phyloP scores from a whole-genome alignment of 345 rosid species.

The Physaria fendleri region DNA sequence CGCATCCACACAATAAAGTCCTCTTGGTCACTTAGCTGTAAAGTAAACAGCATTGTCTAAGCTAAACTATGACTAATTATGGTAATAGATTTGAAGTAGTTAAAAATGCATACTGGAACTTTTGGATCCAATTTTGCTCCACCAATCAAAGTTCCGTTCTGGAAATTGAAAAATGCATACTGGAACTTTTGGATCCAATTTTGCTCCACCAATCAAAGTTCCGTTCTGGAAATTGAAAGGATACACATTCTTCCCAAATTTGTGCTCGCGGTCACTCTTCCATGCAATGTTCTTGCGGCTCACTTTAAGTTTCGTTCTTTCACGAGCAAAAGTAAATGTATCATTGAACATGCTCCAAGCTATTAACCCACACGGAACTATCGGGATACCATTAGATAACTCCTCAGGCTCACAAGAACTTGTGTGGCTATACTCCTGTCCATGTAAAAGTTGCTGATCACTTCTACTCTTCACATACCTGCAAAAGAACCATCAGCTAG shows the following conservation, averaged over 20 bases:
- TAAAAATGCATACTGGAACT: constrained; percentile 35
- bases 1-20: constrained; percentile 90
- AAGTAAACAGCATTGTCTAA: constrained; percentile 2
- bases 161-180: constrained; percentile 74
- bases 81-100: neutral
- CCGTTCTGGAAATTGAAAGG: constrained; percentile 80
- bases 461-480: constrained; percentile 88
- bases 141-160: constrained; percentile 66
- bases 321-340: constrained; percentile 51
- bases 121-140: constrained; percentile 62
- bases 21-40: constrained; percentile 72
- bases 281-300: constrained; percentile 65
- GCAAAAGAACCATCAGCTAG: neutral
- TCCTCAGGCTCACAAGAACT: constrained; percentile 68
- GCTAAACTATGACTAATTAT: constrained; percentile 9
- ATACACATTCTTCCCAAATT: constrained; percentile 72
- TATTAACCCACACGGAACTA: constrained; percentile 75
- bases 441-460: constrained; percentile 64
- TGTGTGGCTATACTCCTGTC: constrained; percentile 37
- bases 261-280: constrained; percentile 74
- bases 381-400: constrained; percentile 47
- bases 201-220: constrained; percentile 66
- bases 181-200: constrained; percentile 50
- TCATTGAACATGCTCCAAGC: constrained; percentile 94
- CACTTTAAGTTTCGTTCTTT: constrained; percentile 35